Evolutionary conservation across 1,284 basidiomycete genomes (phyloP).

Genomic region (Agaricales sp.): DNA sequence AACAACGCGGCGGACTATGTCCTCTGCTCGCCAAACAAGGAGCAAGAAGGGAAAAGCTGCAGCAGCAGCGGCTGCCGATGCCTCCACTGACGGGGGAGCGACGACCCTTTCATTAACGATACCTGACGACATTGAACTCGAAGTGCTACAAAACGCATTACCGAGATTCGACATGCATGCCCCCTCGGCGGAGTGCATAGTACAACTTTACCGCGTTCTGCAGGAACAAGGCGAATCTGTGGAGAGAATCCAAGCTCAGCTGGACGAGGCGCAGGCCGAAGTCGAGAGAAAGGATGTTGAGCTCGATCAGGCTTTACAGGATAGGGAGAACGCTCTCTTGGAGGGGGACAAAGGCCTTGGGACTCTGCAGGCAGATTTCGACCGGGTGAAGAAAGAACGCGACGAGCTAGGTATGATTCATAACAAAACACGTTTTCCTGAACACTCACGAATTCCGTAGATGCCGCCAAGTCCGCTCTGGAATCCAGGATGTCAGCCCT

Average conservation of each 20-base stretch:
- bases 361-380: conserved; percentile 40
- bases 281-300: conserved; percentile 63
- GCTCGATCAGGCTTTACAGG: conserved; percentile 68
- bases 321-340: conserved; percentile 47
- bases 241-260: conserved; percentile 42
- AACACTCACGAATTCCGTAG: not conserved
- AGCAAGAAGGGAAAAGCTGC: conserved; percentile 29
- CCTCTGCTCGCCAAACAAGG: not conserved
- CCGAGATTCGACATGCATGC: conserved; percentile 30
- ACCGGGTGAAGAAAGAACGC: conserved; percentile 43
- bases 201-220: conserved; percentile 52
- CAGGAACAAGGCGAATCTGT: conserved; percentile 42
- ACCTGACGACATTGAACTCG: conserved; percentile 51
- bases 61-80: conserved; percentile 16
- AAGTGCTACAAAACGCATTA: conserved; percentile 32
- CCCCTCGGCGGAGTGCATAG: conserved; percentile 45
- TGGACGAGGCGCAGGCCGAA: conserved; percentile 57
- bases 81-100: conserved; percentile 13
- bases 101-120: conserved; percentile 18
- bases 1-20: not conserved
- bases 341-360: conserved; percentile 46
- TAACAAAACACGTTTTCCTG: conserved; percentile 9
- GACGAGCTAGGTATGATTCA: conserved; percentile 57
- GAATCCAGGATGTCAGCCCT: conserved; percentile 44
- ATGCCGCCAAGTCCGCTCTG: conserved; percentile 40